Evolutionary conservation across 352 stramenopile genomes (phyloP).

Genomic region (Phytopythium vexans): DNA sequence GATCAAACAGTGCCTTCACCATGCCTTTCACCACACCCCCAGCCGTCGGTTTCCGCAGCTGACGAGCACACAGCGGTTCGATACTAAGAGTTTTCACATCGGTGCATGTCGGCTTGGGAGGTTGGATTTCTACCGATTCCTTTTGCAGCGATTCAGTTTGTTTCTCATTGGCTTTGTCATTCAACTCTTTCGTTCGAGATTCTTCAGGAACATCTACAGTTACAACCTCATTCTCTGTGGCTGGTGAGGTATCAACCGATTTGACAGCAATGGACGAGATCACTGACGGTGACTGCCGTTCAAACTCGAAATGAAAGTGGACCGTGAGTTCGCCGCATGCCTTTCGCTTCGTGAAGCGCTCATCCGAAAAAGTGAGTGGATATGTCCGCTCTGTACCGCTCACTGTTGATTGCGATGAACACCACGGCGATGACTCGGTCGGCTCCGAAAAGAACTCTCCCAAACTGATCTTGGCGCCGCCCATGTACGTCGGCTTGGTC

Average conservation of each 20-base stretch:
- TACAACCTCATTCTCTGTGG: not conserved
- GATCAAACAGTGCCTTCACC: slow-evolving; percentile 40
- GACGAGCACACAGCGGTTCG: slow-evolving; percentile 27
- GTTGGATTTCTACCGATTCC: no score
- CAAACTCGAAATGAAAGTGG: slow-evolving; percentile 22
- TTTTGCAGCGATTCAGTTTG: no score
- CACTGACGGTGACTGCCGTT: not conserved
- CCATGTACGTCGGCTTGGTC: slow-evolving; percentile 41
- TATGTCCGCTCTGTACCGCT: slow-evolving; percentile 13
- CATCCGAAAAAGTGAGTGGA: slow-evolving; percentile 19
- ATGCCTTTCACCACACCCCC: slow-evolving; percentile 18
- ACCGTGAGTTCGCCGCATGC: slow-evolving; percentile 32
- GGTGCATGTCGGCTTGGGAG: not conserved
- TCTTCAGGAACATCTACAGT: no score
- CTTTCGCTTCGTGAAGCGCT: slow-evolving; percentile 36
- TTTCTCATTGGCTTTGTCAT: no score
- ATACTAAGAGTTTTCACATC: slow-evolving; percentile 39
- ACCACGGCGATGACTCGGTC: slow-evolving; percentile 1
- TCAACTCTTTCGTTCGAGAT: no score
- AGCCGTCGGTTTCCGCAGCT: slow-evolving; percentile 19
- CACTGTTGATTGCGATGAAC: not conserved
- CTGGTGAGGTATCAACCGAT: not conserved
- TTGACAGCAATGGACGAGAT: no score
- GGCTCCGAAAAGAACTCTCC: slow-evolving; percentile 20
- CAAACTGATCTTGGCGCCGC: slow-evolving; percentile 27